Percentiles rank a stretch among this genome's conserved stretches.
phyloP scores from a whole-genome alignment of 495 filamentous ascomycete species.

The Halenospora varia region DNA sequence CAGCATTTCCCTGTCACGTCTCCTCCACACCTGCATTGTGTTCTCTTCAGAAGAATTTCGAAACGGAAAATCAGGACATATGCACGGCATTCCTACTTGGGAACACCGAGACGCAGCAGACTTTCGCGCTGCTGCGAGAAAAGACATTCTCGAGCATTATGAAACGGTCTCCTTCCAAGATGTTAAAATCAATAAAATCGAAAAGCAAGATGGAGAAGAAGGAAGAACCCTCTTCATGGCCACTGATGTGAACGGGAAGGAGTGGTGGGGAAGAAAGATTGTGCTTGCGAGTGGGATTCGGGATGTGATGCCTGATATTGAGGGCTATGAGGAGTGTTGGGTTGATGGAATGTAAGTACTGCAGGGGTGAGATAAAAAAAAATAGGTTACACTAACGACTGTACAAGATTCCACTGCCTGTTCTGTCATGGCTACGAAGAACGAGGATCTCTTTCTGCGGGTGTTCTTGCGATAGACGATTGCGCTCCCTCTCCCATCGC shows the following conservation, averaged over 20 bases:
- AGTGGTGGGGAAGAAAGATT: conserved; percentile 41
- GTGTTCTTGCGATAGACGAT: conserved; percentile 31
- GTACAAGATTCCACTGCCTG: conserved; percentile 40
- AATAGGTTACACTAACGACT: background rate
- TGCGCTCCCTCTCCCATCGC: conserved; percentile 10
- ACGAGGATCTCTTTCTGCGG: conserved; percentile 26
- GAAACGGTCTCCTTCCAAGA: conserved; percentile 34
- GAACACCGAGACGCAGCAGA: conserved; percentile 40
- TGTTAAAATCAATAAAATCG: conserved; percentile 25
- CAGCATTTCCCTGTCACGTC: conserved; percentile 44
- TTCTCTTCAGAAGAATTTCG: conserved; percentile 49
- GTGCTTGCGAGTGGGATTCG: conserved; percentile 44
- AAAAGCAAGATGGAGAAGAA: conserved; percentile 18
- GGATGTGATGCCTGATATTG: conserved; percentile 2
- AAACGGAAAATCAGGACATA: conserved; percentile 30
- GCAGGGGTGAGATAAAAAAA: background rate
- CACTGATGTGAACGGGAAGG: conserved; percentile 26
- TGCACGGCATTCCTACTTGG: conserved; percentile 49
- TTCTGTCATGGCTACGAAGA: conserved; percentile 47
- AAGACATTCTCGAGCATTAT: conserved; percentile 40
- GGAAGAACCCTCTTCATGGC: conserved; percentile 28
- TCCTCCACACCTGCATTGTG: conserved; percentile 40
- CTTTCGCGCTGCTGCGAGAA: conserved; percentile 34
- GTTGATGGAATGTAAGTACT: conserved; percentile 86
- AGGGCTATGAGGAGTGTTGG: conserved; percentile 51